Conservation (phyloP, 306 rosid species). For the Pachyrhizus erosus region DNA sequence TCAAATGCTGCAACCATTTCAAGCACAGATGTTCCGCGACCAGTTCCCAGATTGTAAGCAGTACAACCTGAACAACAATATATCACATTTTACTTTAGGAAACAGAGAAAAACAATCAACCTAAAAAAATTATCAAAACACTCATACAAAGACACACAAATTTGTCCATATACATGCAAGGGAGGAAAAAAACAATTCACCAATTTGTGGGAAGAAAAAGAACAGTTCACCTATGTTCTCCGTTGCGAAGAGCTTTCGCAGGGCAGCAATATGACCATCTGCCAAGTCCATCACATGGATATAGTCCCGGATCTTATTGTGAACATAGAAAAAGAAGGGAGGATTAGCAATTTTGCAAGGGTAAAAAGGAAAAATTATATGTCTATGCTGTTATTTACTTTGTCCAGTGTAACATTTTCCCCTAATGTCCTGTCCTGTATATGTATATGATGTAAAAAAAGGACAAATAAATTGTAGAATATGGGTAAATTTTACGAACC, state of each 20-base stretch:
- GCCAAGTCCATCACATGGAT: conserved; percentile 99
- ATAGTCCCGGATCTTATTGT: conserved; percentile 84
- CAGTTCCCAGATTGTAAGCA: conserved; percentile 92
- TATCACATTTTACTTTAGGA: conserved; percentile 34
- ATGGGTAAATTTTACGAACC: conserved; percentile 52
- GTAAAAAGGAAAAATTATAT: background rate
- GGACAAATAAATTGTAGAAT: background rate
- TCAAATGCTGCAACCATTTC: conserved; percentile 95
- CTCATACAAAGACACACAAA: background rate
- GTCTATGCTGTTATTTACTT: conserved; percentile 3
- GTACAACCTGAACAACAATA: conserved; percentile 71
- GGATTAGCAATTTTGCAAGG: conserved; percentile 22
- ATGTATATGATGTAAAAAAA: background rate
- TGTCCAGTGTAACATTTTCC: background rate
- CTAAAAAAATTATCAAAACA: conserved; percentile 3
- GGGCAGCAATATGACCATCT: conserved; percentile 97
- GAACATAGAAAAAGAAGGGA: background rate
- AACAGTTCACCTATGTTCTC: conserved; percentile 65
- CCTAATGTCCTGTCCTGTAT: background rate
- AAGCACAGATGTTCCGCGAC: conserved; percentile 87
- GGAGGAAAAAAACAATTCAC: conserved; percentile 45
- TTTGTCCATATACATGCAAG: background rate
- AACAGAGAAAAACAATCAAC: conserved; percentile 2
- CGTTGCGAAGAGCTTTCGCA: conserved; percentile 72
- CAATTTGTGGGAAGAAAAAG: conserved; percentile 45